Base-by-base conservation (phyloP, 2,329 filamentous ascomycete genomes). In the Ceratocystis destructans region DNA sequence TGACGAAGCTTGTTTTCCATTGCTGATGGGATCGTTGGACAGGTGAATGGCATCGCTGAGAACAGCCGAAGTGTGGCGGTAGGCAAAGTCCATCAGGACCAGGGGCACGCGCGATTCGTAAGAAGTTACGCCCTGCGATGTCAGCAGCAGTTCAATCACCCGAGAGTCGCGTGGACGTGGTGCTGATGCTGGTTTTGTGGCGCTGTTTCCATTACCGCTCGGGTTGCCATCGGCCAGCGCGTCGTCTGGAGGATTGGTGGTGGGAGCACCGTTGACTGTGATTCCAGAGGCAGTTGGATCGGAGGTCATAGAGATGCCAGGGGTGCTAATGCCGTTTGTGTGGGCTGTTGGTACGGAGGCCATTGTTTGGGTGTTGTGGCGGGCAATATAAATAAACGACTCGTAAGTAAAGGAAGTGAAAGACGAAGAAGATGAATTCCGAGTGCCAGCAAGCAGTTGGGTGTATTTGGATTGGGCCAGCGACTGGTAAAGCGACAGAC, bases 101-200 rank as follows among this genome's bases (percentile, higher is more conserved):
- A 93, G 82, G 0, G 89, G 89, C 1, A 94, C 89, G 72, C 89
- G 88, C 74, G 88, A 84, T 74, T 93, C 89, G 79, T 90, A 94
- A 50, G 86, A 81, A 3, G 87, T 86, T 8, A 93, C 88, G 72
- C 89, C 89, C 71, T 91, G 87, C 6, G 87, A 87, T 22, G 86
- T 87, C 62, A 94, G 84, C 64, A 94, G 83, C 20, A 92, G 83
- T 76, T 93, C 89, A 71, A 94, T 84, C 15, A 90, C 84, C 72
- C 89, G 86, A 17, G 87, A 84, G 75, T 94, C 89, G 76, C 89
- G 87, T 0, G 89, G 89, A 3, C 87, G 84, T 63, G 82, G 79
- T 22, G 79, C 77, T 10, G 78, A 71, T 48, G 76, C 72, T 41
- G 77, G 72, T 61, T 77, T 71, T 22, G 75, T 69, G 61, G 73